Evolutionary conservation across 257 asterid genomes (phyloP), one percentile per base, ranked within the genome.

Genomic region (Solanum appendiculatum): DNA sequence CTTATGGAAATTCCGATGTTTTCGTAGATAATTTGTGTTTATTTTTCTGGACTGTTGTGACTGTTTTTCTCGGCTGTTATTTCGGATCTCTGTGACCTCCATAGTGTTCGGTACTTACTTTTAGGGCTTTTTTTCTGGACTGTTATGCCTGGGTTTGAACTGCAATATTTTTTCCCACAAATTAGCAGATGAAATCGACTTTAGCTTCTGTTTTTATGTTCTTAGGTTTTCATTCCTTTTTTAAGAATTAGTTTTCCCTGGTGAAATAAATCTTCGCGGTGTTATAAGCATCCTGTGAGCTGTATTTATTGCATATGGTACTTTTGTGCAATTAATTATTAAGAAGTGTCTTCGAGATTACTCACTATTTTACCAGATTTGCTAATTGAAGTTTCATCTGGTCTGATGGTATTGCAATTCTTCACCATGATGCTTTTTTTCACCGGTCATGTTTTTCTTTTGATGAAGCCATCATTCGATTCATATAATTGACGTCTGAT

Each of bases 51-150:
- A 42, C 88, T 86, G 87, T 78, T 89, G 88, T 90, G 86, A 85
- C 93, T 66, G 87, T 63, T 89, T 80, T 91, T 87, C 77, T 13
- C 44, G 90, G 92, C 92, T 84, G 37, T 73, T 86, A 90, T 91
- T 90, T 87, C 94, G 96, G 97, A 95, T 94, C 98, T 92, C 90
- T 90, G 83, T 87, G 91, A 87, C 88, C 88, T 86, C 77, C 82
- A 83, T 87, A 77, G 93, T 89, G 92, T 86, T 88, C 86, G 88
- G 87, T 90, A 82, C 69, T 48, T 86, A 40, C 74, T 91, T 92
- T 88, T 89, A 88, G 95, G 93, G 91, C 68, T 93, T 92, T 88
- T 63, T 27, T 29, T 6, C 9, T 66, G 5, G 37, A 66, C 73
- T 66, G 73, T 66, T 74, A 88, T 86, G 87, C 77, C 86, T 75